These are phyloP conservation scores for Neurospora sp. DNA, from an alignment of 495 filamentous ascomycete genomes.

Conservation along the genomic window DNA sequence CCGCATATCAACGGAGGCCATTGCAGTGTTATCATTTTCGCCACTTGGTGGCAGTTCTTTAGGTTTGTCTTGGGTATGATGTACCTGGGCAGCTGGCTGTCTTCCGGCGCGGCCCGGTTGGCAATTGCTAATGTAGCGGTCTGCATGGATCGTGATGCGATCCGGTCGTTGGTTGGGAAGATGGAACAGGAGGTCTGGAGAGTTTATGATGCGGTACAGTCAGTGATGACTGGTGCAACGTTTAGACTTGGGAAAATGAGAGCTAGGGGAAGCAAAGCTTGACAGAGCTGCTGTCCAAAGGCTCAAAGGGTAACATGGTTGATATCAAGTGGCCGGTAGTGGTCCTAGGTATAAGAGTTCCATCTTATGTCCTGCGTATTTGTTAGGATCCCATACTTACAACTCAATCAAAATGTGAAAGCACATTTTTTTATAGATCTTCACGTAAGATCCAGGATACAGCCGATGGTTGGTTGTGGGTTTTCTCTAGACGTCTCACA, in stretches of 20 bases:
- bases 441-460: background rate
- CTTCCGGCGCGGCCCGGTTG: background rate
- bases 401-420: background rate
- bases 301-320: background rate
- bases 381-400: background rate
- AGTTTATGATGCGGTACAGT: background rate
- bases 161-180: background rate
- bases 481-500: background rate
- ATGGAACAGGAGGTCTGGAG: background rate
- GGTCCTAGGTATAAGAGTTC: background rate
- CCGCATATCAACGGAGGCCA: background rate
- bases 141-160: background rate
- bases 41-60: conserved; percentile 2
- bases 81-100: background rate
- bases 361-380: background rate
- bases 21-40: background rate
- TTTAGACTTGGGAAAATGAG: background rate
- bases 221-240: background rate
- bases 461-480: background rate
- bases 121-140: background rate
- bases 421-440: background rate
- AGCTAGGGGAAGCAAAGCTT: background rate
- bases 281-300: background rate
- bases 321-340: background rate
- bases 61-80: background rate